phyloP scores from a whole-genome alignment of 208 protist genomes.

The Trypanosoma lewisi region DNA sequence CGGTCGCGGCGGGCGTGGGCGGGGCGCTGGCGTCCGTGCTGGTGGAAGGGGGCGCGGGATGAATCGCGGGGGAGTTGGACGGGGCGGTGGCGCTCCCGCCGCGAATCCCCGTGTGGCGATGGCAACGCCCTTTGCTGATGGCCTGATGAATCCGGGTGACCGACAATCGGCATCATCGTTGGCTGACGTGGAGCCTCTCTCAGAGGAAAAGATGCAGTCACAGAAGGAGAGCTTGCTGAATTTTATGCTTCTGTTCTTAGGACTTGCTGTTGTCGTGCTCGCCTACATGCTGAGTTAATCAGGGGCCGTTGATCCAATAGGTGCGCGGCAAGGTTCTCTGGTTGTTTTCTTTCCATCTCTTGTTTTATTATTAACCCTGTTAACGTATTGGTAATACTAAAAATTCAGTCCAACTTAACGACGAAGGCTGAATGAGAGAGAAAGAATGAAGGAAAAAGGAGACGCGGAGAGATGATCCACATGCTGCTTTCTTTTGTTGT shows the following conservation, averaged over 20 bases:
- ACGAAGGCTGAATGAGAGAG: too few species aligned
- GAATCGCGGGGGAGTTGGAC: neutral
- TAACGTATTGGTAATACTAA: neutral
- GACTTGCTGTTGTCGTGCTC: conserved; percentile 14
- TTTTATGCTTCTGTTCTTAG: conserved; percentile 38
- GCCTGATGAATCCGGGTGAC: neutral
- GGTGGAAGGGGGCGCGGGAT: neutral
- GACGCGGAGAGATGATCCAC: conserved; percentile 4
- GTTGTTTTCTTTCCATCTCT: neutral
- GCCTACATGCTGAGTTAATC: conserved; percentile 21
- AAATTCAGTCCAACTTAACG: neutral
- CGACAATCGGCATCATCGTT: neutral
- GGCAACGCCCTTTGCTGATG: conserved; percentile 8
- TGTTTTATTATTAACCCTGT: too few species aligned
- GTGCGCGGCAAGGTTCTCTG: neutral
- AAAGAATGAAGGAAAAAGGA: neutral
- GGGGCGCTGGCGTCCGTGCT: conserved; percentile 20
- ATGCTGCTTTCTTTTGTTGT: too few species aligned
- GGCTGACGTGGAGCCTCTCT: neutral
- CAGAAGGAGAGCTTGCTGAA: conserved; percentile 26
- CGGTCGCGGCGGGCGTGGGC: conserved; percentile 9
- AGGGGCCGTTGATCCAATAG: neutral
- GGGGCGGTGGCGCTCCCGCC: neutral
- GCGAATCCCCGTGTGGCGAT: neutral
- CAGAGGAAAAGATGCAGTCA: conserved; percentile 15